Conservation (phyloP, 257 asterid genomes). For the Solanum dulcamara region DNA sequence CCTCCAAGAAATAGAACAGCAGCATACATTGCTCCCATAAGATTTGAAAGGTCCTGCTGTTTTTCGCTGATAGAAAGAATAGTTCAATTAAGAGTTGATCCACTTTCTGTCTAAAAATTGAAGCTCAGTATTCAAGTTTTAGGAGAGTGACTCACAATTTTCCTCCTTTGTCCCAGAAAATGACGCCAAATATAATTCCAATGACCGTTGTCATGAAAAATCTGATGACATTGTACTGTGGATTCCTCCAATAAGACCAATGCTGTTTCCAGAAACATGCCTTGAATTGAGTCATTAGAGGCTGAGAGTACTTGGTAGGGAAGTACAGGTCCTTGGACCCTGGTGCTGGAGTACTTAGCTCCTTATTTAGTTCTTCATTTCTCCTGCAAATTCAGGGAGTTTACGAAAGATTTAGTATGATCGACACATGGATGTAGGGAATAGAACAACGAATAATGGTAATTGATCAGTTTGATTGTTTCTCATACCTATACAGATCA, state of each 20-base stretch:
- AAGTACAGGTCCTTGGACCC: constrained; percentile 40
- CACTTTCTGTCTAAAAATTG: not conserved
- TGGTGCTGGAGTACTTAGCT: constrained; percentile 31
- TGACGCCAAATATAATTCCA: constrained; percentile 48
- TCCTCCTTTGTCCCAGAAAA: constrained; percentile 58
- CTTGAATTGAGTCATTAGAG: constrained; percentile 29
- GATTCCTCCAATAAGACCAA: constrained; percentile 70
- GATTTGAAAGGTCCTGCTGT: constrained; percentile 50
- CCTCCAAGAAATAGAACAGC: constrained; percentile 64
- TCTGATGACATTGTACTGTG: constrained; percentile 55
- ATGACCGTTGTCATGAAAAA: constrained; percentile 52
- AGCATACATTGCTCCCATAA: constrained; percentile 61
- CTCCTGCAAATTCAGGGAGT: constrained; percentile 21
- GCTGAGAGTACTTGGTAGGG: constrained; percentile 57
- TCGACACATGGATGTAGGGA: not conserved
- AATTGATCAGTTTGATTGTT: not conserved
- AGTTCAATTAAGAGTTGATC: not conserved
- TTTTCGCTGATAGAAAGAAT: constrained; percentile 23
- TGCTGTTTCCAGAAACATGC: constrained; percentile 65
- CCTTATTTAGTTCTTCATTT: constrained; percentile 32
- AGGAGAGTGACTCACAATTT: constrained; percentile 31
- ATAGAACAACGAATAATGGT: not conserved
- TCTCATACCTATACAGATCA: constrained; percentile 31
- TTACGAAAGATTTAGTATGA: not conserved
- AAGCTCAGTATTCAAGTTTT: not conserved